Percentiles rank a stretch among this genome's conserved stretches.
Evolutionary conservation across 139 green algal genomes (phyloP).

Genomic region (Picochlorum sp.): DNA sequence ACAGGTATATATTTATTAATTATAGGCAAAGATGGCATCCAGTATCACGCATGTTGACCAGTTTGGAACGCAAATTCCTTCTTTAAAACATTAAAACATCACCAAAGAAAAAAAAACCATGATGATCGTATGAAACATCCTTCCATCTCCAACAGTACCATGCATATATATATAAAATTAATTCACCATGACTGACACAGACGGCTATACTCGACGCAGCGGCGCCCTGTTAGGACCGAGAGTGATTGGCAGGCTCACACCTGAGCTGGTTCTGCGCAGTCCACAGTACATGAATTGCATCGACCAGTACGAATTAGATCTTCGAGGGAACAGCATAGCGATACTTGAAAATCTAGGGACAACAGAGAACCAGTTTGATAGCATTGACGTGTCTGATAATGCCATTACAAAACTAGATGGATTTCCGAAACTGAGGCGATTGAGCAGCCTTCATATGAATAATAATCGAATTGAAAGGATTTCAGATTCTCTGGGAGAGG

Average conservation of each 20-base stretch:
- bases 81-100: background rate
- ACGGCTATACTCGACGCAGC: conserved; percentile 3
- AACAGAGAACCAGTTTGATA: conserved; percentile 98
- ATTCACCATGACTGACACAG: background rate
- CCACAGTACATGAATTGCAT: conserved; percentile 85
- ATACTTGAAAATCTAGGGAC: conserved; percentile 89
- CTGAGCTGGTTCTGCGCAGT: conserved; percentile 73
- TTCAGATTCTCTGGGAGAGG: conserved; percentile 39
- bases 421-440: conserved; percentile 77
- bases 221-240: conserved; percentile 13
- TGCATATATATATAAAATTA: background rate
- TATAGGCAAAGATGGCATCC: too few relatives aligned
- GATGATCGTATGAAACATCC: background rate
- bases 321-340: conserved; percentile 74
- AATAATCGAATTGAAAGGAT: conserved; percentile 91
- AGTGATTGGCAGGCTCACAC: conserved; percentile 70
- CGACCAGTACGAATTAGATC: conserved; percentile 79
- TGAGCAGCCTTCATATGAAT: conserved; percentile 78
- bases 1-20: too few relatives aligned
- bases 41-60: background rate
- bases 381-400: conserved; percentile 95
- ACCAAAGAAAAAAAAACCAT: background rate
- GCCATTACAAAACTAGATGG: conserved; percentile 89
- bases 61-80: background rate
- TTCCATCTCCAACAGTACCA: too few relatives aligned